phyloP scores from a whole-genome alignment of 768 basidiomycete genomes.

The Mrakia blollopis region DNA sequence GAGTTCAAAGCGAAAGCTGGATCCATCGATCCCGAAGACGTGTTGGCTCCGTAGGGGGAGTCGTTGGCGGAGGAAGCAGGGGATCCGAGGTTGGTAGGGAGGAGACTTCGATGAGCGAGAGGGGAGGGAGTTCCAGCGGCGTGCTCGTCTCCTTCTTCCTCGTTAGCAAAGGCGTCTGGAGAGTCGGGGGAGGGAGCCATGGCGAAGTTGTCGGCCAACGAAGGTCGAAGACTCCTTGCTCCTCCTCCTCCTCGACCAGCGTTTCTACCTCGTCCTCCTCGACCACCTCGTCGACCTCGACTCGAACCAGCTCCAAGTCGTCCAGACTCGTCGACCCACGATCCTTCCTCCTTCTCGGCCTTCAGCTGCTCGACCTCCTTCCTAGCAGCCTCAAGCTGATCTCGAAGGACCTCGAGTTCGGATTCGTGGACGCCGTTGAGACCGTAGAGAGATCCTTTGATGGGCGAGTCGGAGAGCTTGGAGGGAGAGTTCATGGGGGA shows the following conservation, averaged over 20 bases:
- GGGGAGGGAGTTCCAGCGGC: neutral
- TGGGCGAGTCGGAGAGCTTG: slow-evolving; percentile 30
- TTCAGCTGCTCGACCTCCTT: slow-evolving; percentile 40
- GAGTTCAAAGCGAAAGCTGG: slow-evolving; percentile 18
- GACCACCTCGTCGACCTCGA: slow-evolving; percentile 35
- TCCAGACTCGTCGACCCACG: slow-evolving; percentile 23
- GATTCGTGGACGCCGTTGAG: slow-evolving; percentile 39
- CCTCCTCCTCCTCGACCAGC: slow-evolving; percentile 26
- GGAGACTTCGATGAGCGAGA: neutral
- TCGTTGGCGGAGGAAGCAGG: neutral
- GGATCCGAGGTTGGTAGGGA: slow-evolving; percentile 8
- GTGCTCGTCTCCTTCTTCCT: neutral
- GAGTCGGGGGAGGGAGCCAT: slow-evolving; percentile 11
- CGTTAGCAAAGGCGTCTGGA: neutral
- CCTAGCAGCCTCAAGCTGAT: slow-evolving; percentile 39
- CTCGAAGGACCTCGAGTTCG: slow-evolving; percentile 37
- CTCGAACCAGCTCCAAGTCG: neutral
- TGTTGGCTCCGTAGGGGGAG: slow-evolving; percentile 3
- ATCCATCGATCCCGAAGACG: neutral
- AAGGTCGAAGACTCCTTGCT: neutral
- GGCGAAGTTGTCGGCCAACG: slow-evolving; percentile 17
- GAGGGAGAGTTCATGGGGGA: slow-evolving; percentile 38
- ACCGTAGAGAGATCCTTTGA: slow-evolving; percentile 12
- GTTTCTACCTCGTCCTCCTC: slow-evolving; percentile 27
- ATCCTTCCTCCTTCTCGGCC: slow-evolving; percentile 21